A percentile compares a stretch with the other conserved stretches of the same genome.
Conservation (phyloP, 1,284 basidiomycete species). For the Sporisorium exsertum region DNA sequence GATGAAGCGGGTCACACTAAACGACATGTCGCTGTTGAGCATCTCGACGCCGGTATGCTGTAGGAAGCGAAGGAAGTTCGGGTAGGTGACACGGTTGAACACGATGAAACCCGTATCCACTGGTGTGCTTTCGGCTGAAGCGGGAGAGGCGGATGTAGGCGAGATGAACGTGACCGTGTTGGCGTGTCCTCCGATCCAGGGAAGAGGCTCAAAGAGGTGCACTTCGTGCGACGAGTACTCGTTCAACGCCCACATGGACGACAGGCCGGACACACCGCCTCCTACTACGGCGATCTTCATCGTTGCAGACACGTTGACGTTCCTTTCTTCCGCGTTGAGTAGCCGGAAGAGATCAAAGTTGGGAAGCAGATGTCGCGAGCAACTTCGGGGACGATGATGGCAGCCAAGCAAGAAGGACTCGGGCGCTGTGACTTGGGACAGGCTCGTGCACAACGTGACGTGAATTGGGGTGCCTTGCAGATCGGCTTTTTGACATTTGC, state of each 20-base stretch:
- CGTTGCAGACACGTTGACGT: background rate
- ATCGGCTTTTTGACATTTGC: no score
- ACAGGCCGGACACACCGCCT: slow-evolving; percentile 81
- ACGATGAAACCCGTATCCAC: slow-evolving; percentile 71
- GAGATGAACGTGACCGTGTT: slow-evolving; percentile 77
- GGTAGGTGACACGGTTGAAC: slow-evolving; percentile 82
- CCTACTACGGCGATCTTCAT: slow-evolving; percentile 78
- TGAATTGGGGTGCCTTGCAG: background rate
- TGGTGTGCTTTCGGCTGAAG: slow-evolving; percentile 22
- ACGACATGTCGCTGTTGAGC: slow-evolving; percentile 80
- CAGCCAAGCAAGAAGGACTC: no score
- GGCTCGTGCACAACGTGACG: background rate
- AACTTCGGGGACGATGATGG: no score
- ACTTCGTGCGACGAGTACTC: slow-evolving; percentile 83
- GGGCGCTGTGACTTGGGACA: no score
- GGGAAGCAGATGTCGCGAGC: no score
- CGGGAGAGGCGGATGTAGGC: slow-evolving; percentile 50
- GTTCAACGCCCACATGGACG: slow-evolving; percentile 83
- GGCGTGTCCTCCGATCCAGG: slow-evolving; percentile 81
- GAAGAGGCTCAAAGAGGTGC: slow-evolving; percentile 80
- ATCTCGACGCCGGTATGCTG: slow-evolving; percentile 74
- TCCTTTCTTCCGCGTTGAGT: no score
- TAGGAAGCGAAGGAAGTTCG: slow-evolving; percentile 82
- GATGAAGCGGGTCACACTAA: slow-evolving; percentile 73
- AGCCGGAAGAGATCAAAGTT: no score